Base-by-base conservation (phyloP, 306 rosid species). In the Dicorynia guianensis region DNA sequence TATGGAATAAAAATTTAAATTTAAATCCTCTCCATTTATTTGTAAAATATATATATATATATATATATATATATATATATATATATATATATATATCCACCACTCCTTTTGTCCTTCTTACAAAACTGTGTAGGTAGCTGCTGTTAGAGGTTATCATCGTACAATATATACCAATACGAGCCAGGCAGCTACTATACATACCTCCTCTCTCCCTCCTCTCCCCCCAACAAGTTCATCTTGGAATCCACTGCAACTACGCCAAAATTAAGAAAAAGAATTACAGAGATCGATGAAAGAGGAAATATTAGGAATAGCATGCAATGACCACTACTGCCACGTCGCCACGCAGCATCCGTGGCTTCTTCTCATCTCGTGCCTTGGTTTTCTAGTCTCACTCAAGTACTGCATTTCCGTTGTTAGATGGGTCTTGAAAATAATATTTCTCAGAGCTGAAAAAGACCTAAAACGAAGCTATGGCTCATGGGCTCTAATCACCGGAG, bases 401-500 rank as follows among this genome's bases (percentile, higher is more conserved):
- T 17, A 6, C 59, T 38, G 67, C 53, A 8, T 65, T 30, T 63
- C 72, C 7, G 5, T 78, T 44, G 19, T 11, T 18, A 33, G 5
- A 17, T 78, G 83, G 81, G 36, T 85, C 49, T 52, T 69, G 76
- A 40, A 34, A 8, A 58, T 60, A 0, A 58, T 60, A 0, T 77
- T 18, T 43, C 15, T 84, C 79, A 61, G 81, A 53, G 14, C 85
- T 3, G 38, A 77, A 17, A 85, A 50, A 4, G 12, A 85, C 43
- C 76, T 85, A 52, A 3, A 14, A 61, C 33, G 12, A 46, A 52
- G 19, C 76, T 85, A 81, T 46, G 88, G 88, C 20, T 38, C 85
- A 0, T 85, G 88, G 88, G 88, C 85, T 9, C 40, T 85, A 13
- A 20, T 85, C 70, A 85, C 85, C 50, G 88, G 88, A 44, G 81